A percentile compares a stretch with the other conserved stretches of the same genome.
Conservation (phyloP, 2,329 filamentous ascomycete genomes). For the Botrytis medusae region DNA sequence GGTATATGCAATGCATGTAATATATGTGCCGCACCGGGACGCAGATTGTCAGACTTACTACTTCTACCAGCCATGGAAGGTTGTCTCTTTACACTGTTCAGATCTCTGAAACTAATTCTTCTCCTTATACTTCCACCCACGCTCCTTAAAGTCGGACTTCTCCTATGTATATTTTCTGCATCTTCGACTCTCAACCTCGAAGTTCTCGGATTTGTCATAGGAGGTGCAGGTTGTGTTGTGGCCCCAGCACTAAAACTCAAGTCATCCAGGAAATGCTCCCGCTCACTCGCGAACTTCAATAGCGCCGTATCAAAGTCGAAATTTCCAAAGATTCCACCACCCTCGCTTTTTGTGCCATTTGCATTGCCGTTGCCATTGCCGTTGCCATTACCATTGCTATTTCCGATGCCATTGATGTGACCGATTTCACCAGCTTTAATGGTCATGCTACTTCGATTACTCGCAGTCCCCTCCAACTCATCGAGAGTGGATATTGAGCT, state of each 20-base stretch:
- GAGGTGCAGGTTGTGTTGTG: slow-evolving; percentile 66
- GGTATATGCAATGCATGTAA: slow-evolving; percentile 16
- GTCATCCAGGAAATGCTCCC: slow-evolving; percentile 91
- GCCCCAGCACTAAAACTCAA: slow-evolving; percentile 79
- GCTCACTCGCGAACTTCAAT: slow-evolving; percentile 91
- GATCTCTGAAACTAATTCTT: slow-evolving; percentile 89
- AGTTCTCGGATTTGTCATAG: slow-evolving; percentile 75
- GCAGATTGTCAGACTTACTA: slow-evolving; percentile 54
- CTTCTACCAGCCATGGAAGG: slow-evolving; percentile 68
- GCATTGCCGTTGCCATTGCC: neutral
- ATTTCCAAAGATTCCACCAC: slow-evolving; percentile 51
- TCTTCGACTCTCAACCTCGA: slow-evolving; percentile 82
- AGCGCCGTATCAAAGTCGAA: slow-evolving; percentile 94
- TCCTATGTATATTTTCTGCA: slow-evolving; percentile 43
- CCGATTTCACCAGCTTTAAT: slow-evolving; percentile 49
- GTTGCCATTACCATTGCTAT: slow-evolving; percentile 27
- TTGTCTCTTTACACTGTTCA: slow-evolving; percentile 91
- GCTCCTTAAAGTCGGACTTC: slow-evolving; percentile 47
- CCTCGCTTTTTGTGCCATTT: slow-evolving; percentile 24
- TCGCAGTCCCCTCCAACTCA: slow-evolving; percentile 51
- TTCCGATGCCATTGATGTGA: slow-evolving; percentile 15
- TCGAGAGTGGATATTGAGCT: slow-evolving; percentile 57
- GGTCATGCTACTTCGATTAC: slow-evolving; percentile 66
- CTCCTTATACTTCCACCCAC: slow-evolving; percentile 84
- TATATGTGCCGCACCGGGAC: slow-evolving; percentile 4